Percentiles rank a stretch among this genome's conserved stretches.
phyloP scores from a whole-genome alignment of 179 eudicot genomes.

The Monotropa hypopitys region DNA sequence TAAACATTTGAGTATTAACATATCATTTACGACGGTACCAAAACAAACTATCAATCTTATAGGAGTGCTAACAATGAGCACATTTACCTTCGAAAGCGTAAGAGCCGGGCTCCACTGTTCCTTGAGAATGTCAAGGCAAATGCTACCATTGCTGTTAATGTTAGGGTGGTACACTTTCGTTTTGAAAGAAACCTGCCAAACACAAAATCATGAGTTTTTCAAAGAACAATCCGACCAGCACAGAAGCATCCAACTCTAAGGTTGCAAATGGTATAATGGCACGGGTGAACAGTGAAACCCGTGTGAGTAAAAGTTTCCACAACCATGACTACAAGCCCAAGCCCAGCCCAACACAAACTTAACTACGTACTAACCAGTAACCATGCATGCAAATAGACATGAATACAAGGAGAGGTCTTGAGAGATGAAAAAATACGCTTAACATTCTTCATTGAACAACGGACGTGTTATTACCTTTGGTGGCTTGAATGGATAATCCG shows the following conservation, averaged over 20 bases:
- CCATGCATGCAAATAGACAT: background rate
- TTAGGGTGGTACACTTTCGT: slow-evolving; percentile 52
- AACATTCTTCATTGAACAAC: background rate
- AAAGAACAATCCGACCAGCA: background rate
- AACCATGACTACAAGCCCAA: background rate
- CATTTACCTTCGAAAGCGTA: slow-evolving; percentile 43
- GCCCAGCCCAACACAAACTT: background rate
- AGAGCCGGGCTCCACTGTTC: slow-evolving; percentile 68
- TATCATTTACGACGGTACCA: background rate
- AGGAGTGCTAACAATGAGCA: background rate
- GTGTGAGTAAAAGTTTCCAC: background rate
- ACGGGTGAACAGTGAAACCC: background rate
- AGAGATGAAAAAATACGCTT: background rate
- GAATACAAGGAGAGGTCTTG: background rate
- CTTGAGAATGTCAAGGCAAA: slow-evolving; percentile 52
- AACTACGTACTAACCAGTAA: background rate
- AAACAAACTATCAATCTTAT: background rate
- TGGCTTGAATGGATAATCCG: slow-evolving; percentile 37
- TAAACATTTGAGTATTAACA: background rate
- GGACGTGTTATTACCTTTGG: slow-evolving; percentile 16
- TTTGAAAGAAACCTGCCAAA: slow-evolving; percentile 37
- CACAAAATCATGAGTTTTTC: background rate
- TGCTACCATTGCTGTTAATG: slow-evolving; percentile 50
- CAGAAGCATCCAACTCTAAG: background rate
- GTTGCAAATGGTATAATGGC: background rate